A percentile compares a stretch with the other conserved stretches of the same genome.
Evolutionary conservation across 352 stramenopile genomes (phyloP).

Genomic region (Phytopythium cucurbitacearum): DNA sequence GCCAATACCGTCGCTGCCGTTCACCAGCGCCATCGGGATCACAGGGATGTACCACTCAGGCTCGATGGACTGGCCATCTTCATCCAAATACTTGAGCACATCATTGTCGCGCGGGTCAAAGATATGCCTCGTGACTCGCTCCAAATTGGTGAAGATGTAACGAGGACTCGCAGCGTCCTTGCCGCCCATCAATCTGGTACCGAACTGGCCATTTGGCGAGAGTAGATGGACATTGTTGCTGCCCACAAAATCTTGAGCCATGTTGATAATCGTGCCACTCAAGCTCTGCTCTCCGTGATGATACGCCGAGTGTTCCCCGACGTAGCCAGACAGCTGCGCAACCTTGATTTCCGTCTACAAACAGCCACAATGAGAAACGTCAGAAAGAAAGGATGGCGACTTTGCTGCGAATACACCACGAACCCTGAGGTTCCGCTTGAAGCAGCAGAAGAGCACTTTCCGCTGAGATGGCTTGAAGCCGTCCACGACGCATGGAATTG

Average conservation of each 20-base stretch:
- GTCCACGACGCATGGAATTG: constrained; percentile 94
- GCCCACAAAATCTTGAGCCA: constrained; percentile 98
- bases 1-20: constrained; percentile 96
- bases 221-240: constrained; percentile 98
- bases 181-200: constrained; percentile 94
- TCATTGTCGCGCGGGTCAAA: constrained; percentile 90
- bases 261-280: constrained; percentile 95
- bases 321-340: constrained; percentile 95
- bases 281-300: constrained; percentile 97
- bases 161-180: constrained; percentile 93
- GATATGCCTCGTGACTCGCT: constrained; percentile 74
- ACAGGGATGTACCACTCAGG: constrained; percentile 94
- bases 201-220: constrained; percentile 96
- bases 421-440: constrained; percentile 97
- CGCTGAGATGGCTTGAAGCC: constrained; percentile 98
- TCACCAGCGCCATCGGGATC: constrained; percentile 96
- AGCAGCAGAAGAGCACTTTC: constrained; percentile 97
- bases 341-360: constrained; percentile 83
- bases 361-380: constrained; percentile 1
- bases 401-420: constrained; percentile 20
- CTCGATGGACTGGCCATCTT: constrained; percentile 92
- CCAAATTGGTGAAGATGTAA: constrained; percentile 95
- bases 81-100: constrained; percentile 88
- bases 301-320: constrained; percentile 98
- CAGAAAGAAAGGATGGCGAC: constrained; percentile 6